Evolutionary conservation across 2,329 filamentous ascomycete species (phyloP).

Genomic region (Trichoderma simmonsii): DNA sequence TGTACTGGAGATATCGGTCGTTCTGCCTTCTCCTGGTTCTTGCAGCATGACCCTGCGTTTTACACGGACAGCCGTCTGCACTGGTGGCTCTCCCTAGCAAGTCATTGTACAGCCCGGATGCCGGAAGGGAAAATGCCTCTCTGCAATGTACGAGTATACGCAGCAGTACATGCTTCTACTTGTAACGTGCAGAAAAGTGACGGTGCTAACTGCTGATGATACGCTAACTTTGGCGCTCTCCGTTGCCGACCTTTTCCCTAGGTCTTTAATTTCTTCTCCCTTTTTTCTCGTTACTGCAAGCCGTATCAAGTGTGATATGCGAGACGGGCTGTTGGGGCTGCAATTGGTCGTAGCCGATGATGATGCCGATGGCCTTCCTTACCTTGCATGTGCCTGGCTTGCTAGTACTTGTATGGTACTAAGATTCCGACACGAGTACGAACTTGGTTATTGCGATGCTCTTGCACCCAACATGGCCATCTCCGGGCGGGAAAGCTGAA

Average conservation of each 20-base stretch:
- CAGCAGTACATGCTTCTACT: not conserved
- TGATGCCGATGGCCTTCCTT: not conserved
- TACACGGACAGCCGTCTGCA: not conserved
- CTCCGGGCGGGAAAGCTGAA: not conserved
- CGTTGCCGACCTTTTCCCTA: not conserved
- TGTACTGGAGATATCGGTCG: not conserved
- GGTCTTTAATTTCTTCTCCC: not conserved
- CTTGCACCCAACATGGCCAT: not conserved
- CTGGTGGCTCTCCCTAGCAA: not conserved
- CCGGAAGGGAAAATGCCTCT: constrained; percentile 7
- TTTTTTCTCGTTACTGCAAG: not conserved
- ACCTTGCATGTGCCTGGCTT: not conserved
- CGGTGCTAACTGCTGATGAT: not conserved
- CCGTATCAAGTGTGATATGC: constrained; percentile 1
- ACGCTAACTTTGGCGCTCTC: not conserved
- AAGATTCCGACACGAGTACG: not conserved
- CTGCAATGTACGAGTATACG: not conserved
- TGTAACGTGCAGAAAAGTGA: not conserved
- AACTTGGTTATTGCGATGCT: not conserved
- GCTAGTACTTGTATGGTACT: not conserved
- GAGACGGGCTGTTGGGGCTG: not conserved
- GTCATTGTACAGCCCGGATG: not conserved
- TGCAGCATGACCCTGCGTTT: constrained; percentile 1
- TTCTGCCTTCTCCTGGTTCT: constrained; percentile 1
- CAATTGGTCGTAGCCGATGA: not conserved